Conservation (phyloP, 106 monocot genomes). For the Dactylorhiza incarnata region DNA sequence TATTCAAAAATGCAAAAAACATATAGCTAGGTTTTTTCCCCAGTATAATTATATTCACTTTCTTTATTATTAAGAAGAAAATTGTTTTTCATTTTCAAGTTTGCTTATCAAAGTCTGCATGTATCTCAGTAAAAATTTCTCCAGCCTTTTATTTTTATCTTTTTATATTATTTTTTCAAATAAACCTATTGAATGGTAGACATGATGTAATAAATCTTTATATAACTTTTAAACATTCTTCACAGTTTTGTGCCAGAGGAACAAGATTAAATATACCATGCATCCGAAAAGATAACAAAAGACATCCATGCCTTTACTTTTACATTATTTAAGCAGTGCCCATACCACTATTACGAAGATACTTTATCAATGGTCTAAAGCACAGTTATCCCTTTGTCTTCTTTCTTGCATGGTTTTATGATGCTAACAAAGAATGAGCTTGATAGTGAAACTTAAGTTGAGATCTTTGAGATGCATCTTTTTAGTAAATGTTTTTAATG, state of each 20-base stretch:
- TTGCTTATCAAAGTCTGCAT: not conserved
- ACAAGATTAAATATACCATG: not conserved
- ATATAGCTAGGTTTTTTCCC: not conserved
- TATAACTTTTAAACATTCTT: not conserved
- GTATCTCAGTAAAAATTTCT: not conserved
- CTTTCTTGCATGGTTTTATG: not conserved
- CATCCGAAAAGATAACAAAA: not conserved
- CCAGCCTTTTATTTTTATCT: not conserved
- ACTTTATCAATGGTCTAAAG: not conserved
- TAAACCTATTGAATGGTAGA: not conserved
- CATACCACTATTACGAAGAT: not conserved
- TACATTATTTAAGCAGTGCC: not conserved
- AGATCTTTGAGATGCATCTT: conserved; percentile 1
- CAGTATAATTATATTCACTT: not conserved
- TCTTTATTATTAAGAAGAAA: not conserved
- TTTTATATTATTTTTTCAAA: not conserved
- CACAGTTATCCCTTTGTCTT: not conserved
- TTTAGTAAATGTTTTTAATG: not conserved
- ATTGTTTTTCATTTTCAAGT: not conserved
- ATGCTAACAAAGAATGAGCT: not conserved
- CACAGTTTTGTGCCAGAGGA: not conserved
- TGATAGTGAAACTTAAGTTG: not conserved
- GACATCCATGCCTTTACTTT: not conserved
- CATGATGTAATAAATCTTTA: not conserved
- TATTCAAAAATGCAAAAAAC: not conserved